Percentiles rank a stretch among this genome's conserved stretches.
These are phyloP conservation scores for Lotus japonicus DNA, from an alignment of 306 rosid species.

Conservation along the genomic window DNA sequence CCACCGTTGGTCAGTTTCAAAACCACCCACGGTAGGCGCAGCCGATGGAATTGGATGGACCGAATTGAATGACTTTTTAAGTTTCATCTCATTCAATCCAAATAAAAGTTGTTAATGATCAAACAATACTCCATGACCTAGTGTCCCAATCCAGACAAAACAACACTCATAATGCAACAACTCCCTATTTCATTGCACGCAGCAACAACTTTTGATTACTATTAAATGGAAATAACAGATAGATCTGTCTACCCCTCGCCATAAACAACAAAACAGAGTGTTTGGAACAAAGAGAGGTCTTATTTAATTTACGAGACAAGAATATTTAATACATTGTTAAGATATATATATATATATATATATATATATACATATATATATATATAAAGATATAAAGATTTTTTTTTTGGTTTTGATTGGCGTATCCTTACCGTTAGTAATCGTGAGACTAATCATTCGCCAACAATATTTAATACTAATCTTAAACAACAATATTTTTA, in stretches of 20 bases:
- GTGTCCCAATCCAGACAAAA: conserved; percentile 19
- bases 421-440: no score
- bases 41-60: background rate
- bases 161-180: conserved; percentile 22
- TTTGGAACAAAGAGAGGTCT: background rate
- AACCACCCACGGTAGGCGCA: no score
- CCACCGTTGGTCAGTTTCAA: no score
- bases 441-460: no score
- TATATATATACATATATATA: no score
- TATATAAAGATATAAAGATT: no score
- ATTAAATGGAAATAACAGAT: background rate
- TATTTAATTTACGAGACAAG: background rate
- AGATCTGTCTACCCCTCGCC: background rate
- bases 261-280: conserved; percentile 3
- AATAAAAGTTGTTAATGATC: background rate
- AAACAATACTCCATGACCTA: conserved; percentile 3
- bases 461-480: no score
- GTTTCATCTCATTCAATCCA: conserved; percentile 13
- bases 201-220: conserved; percentile 1
- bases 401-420: no score
- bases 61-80: conserved; percentile 15
- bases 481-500: no score
- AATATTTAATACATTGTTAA: no score
- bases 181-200: conserved; percentile 20
- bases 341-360: no score